Percentiles rank a stretch among this genome's conserved stretches.
phyloP scores from a whole-genome alignment of 2,329 filamentous ascomycete genomes.

The Colletotrichum orchidophilum region DNA sequence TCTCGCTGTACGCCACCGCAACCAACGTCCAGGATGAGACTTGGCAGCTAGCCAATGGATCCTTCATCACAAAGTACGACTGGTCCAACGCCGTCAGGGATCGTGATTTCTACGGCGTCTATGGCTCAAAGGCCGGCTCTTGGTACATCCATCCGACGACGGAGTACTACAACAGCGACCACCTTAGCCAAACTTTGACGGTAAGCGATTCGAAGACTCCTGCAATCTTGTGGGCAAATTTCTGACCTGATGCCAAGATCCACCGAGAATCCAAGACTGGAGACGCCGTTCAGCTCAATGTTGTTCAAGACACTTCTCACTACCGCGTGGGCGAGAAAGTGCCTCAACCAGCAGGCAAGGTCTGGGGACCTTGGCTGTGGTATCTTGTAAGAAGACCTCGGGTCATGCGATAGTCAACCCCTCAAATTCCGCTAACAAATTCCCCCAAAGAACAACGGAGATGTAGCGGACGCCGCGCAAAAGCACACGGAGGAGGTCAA shows the following conservation, averaged over 20 bases:
- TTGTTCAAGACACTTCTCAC: constrained; percentile 32
- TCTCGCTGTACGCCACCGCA: constrained; percentile 27
- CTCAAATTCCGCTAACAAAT: constrained; percentile 35
- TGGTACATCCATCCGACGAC: constrained; percentile 32
- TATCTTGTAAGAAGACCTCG: constrained; percentile 17
- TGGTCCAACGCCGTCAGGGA: constrained; percentile 33
- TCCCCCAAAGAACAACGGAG: constrained; percentile 54
- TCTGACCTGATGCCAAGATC: background rate
- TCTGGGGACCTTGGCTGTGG: constrained; percentile 34
- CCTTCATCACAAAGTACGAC: constrained; percentile 32
- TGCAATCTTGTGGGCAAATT: background rate
- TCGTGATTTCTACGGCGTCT: constrained; percentile 32
- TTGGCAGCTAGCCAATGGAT: constrained; percentile 29
- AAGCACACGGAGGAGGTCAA: constrained; percentile 46
- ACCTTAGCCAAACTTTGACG: constrained; percentile 29
- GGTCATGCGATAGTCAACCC: background rate
- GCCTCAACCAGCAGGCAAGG: constrained; percentile 21
- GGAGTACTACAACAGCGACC: constrained; percentile 31
- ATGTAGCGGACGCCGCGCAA: constrained; percentile 46
- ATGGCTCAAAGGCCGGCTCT: constrained; percentile 22
- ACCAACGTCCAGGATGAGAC: constrained; percentile 34
- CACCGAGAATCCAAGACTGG: constrained; percentile 33
- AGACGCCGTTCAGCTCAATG: constrained; percentile 29
- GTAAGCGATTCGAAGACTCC: background rate
- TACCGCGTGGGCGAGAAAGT: constrained; percentile 28